Evolutionary conservation across 2,329 filamentous ascomycete species (phyloP).

Genomic region (Thielaviopsis musarum): DNA sequence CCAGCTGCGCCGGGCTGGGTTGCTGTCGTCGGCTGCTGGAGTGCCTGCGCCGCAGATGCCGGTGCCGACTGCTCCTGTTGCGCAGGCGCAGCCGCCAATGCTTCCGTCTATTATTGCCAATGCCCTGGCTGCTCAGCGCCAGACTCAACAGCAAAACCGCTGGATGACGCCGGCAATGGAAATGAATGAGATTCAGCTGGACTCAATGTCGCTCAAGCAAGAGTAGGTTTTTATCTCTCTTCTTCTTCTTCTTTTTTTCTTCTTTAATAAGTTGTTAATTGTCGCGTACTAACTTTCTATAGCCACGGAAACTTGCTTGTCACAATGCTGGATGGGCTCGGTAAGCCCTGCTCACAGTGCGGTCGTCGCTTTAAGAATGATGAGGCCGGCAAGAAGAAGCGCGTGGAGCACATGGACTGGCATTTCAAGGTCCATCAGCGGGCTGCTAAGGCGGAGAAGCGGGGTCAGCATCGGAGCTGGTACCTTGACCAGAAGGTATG

Average conservation of each 20-base stretch:
- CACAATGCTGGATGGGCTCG: slow-evolving; percentile 61
- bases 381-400: slow-evolving; percentile 64
- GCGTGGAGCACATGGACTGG: slow-evolving; percentile 92
- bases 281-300: background rate
- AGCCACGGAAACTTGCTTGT: slow-evolving; percentile 42
- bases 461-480: slow-evolving; percentile 84
- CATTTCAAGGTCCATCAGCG: slow-evolving; percentile 89
- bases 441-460: slow-evolving; percentile 69
- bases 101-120: slow-evolving; percentile 20
- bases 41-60: slow-evolving; percentile 19
- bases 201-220: slow-evolving; percentile 49
- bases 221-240: slow-evolving; percentile 34
- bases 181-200: slow-evolving; percentile 29
- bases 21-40: slow-evolving; percentile 34
- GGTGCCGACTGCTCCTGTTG: slow-evolving; percentile 17
- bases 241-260: background rate
- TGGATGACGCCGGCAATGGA: slow-evolving; percentile 16
- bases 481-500: slow-evolving; percentile 76
- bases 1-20: slow-evolving; percentile 49
- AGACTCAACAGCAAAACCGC: slow-evolving; percentile 7
- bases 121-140: slow-evolving; percentile 19
- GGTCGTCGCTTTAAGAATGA: slow-evolving; percentile 71
- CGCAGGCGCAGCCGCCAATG: slow-evolving; percentile 10
- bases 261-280: background rate
- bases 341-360: slow-evolving; percentile 81